Percentiles rank a stretch among this genome's conserved stretches.
Evolutionary conservation across 1,284 basidiomycete species (phyloP).

Genomic region (Limonomyces culmigenus): DNA sequence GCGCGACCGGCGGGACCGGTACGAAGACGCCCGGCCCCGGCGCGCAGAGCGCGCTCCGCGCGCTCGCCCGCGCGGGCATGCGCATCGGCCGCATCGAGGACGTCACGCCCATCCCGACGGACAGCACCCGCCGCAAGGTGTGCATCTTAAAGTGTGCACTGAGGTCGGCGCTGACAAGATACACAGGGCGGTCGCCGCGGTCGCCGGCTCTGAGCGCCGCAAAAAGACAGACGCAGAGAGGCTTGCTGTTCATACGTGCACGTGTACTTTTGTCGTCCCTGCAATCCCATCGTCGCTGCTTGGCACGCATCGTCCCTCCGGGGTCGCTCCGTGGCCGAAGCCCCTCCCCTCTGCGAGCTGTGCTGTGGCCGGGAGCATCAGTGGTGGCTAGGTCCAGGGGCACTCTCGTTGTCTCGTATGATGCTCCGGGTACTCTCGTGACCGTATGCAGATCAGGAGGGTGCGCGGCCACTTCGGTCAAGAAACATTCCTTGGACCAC

Average conservation of each 20-base stretch:
- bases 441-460: too few species aligned
- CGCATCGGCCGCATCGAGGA: slow-evolving; percentile 95
- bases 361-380: too few species aligned
- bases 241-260: slow-evolving; percentile 9
- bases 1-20: slow-evolving; percentile 95
- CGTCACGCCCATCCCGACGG: slow-evolving; percentile 94
- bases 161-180: slow-evolving; percentile 5
- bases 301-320: too few species aligned
- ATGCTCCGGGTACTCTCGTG: too few species aligned
- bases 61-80: slow-evolving; percentile 97
- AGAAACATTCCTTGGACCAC: too few species aligned
- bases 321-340: too few species aligned
- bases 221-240: slow-evolving; percentile 7
- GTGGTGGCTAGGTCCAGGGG: too few species aligned
- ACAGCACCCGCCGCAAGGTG: slow-evolving; percentile 93
- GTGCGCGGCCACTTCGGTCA: too few species aligned
- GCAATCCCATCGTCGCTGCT: slow-evolving; percentile 49
- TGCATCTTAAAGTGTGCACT: slow-evolving; percentile 8
- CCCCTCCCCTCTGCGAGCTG: too few species aligned
- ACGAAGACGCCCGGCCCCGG: slow-evolving; percentile 99
- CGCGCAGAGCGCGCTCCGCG: slow-evolving; percentile 95
- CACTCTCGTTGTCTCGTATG: too few species aligned
- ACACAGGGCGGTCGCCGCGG: slow-evolving; percentile 95
- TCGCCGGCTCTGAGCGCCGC: slow-evolving; percentile 69
- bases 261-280: slow-evolving; percentile 21